Evolutionary conservation across 331 rosid species (phyloP), one percentile per base, ranked within the genome.

Genomic region (Ulmus americana): DNA sequence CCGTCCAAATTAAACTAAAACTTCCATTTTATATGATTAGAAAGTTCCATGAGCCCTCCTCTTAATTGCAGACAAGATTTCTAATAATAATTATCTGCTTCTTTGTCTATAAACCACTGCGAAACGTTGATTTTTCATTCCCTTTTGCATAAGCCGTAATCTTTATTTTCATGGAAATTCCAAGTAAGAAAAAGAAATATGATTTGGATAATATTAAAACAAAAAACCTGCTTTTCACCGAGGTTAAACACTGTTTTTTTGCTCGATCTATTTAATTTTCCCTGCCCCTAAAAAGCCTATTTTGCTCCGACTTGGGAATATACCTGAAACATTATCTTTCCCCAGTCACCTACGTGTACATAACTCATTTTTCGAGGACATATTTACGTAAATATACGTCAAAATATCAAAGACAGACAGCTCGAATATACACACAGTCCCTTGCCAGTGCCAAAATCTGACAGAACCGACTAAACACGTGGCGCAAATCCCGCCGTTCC

Each of bases 351-450:
- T 61, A 54, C 71, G 53, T 54, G 40, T 53, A 39, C 59, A 10
- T 44, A 15, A 38, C 35, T 40, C 35, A 43, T 43, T 16, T 69
- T 70, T 50, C 62, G 20, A 61, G 41, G 14, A 35, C 1, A 73
- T 73, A 42, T 77, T 45, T 65, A 68, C 57, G 69, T 73, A 73
- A 45, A 54, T 35, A 59, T 69, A 58, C 15, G 61, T 20, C 20
- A 51, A 35, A 44, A 28, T 7, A 42, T 59, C 64, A 10, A 46
- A 3, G 6, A 64, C 11, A 54, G 70, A 77, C 82, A 80, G 79
- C 78, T 66, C 68, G 73, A 78, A 77, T 81, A 66, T 83, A 79
- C 78, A 85, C 60, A 48, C 72, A 70, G 83, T 82, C 85, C 80
- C 70, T 65, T 22, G 64, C 80, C 81, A 65, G 80, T 69, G 52